These are phyloP conservation scores for Cubamyces sp. DNA, from an alignment of 768 basidiomycete genomes.

Conservation along the genomic window DNA sequence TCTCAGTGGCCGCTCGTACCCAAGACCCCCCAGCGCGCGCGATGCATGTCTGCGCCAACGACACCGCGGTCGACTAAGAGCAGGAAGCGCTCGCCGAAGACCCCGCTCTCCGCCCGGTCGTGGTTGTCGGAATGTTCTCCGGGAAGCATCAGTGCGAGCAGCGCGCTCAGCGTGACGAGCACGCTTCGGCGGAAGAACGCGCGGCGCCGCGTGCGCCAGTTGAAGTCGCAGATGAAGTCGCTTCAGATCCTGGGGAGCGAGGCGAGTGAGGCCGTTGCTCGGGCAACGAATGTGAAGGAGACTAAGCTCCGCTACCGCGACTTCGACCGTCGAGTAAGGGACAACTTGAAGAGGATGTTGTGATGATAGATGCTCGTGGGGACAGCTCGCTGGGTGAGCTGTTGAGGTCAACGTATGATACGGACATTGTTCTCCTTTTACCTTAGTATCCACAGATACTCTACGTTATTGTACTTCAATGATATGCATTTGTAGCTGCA, in stretches of 20 bases:
- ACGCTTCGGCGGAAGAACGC: not conserved
- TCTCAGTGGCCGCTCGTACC: not conserved
- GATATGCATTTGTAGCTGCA: too few relatives aligned
- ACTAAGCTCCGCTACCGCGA: constrained; percentile 11
- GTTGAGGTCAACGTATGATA: too few relatives aligned
- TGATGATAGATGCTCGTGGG: not conserved
- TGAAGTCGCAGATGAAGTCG: constrained; percentile 11
- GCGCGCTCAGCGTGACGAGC: constrained; percentile 4
- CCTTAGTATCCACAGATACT: too few relatives aligned
- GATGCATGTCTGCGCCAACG: not conserved
- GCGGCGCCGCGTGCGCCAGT: constrained; percentile 1
- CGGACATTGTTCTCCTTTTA: too few relatives aligned
- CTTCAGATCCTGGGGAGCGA: constrained; percentile 13
- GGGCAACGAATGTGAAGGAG: constrained; percentile 12
- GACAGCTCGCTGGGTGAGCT: too few relatives aligned
- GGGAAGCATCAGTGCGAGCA: not conserved
- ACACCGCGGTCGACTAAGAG: not conserved
- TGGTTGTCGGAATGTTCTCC: constrained; percentile 10
- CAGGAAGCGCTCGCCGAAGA: constrained; percentile 4
- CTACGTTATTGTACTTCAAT: too few relatives aligned
- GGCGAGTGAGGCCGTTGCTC: constrained; percentile 6
- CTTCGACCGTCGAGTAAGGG: not conserved
- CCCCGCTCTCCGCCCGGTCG: constrained; percentile 8
- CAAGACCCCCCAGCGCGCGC: not conserved
- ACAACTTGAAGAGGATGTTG: not conserved